These are phyloP conservation scores for Erythrophleum ivorense DNA, from an alignment of 331 rosid genomes.

Conservation along the genomic window DNA sequence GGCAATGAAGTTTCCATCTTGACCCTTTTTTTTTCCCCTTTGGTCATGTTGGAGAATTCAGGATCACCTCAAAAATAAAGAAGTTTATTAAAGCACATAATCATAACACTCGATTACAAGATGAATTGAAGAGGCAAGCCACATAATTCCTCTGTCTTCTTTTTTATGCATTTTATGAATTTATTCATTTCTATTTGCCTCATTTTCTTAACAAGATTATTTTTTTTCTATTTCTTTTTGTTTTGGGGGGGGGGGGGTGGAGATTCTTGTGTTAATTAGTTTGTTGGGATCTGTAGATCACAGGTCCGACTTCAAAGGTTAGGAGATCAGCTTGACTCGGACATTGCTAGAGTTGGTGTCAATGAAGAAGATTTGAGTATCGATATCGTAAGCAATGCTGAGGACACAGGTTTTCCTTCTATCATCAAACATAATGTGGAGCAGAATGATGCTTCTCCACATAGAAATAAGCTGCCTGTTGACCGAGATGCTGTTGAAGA, in stretches of 20 bases:
- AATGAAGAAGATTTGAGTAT: conserved; percentile 86
- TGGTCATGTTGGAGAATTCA: conserved; percentile 50
- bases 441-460: conserved; percentile 59
- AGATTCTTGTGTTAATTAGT: conserved; percentile 25
- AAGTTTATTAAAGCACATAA: conserved; percentile 74
- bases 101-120: conserved; percentile 70
- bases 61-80: conserved; percentile 77
- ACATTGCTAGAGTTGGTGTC: conserved; percentile 61
- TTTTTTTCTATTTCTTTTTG: not conserved
- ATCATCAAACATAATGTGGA: conserved; percentile 49
- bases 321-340: conserved; percentile 81
- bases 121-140: conserved; percentile 75
- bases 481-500: conserved; percentile 53
- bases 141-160: not conserved
- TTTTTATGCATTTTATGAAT: conserved; percentile 17
- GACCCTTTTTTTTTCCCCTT: conserved; percentile 14
- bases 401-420: conserved; percentile 54
- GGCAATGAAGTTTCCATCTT: conserved; percentile 36
- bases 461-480: conserved; percentile 57
- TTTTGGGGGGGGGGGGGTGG: not conserved
- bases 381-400: conserved; percentile 84
- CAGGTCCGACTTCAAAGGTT: conserved; percentile 76
- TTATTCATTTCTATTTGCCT: not conserved
- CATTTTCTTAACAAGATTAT: not conserved
- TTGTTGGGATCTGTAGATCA: conserved; percentile 62